These are phyloP conservation scores for Hymenochaete sp. DNA, from an alignment of 1,284 basidiomycete genomes.

Conservation along the genomic window DNA sequence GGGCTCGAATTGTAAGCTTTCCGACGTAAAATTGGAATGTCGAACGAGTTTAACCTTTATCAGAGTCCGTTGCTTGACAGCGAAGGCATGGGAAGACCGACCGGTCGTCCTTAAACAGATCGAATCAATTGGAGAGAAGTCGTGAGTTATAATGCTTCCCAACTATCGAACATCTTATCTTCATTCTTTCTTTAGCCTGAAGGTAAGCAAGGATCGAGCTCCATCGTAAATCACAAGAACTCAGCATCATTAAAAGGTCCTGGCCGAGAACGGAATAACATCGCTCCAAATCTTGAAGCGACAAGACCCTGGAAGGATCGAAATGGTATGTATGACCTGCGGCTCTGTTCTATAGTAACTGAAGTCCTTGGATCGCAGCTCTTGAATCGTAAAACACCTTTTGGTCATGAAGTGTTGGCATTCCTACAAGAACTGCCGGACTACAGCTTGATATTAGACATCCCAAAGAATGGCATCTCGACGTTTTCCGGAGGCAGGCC, in stretches of 20 bases:
- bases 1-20: conserved; percentile 58
- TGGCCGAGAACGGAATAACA: conserved; percentile 63
- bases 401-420: conserved; percentile 58
- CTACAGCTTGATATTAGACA: conserved; percentile 37
- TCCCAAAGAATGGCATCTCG: conserved; percentile 38
- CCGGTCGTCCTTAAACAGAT: conserved; percentile 73
- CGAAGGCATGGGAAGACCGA: conserved; percentile 80
- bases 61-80: conserved; percentile 62
- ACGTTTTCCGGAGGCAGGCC: conserved; percentile 39
- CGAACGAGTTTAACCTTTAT: conserved; percentile 14
- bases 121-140: conserved; percentile 78
- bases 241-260: conserved; percentile 38
- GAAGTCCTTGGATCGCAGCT: conserved; percentile 35
- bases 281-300: conserved; percentile 49
- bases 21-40: conserved; percentile 7
- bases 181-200: conserved; percentile 34
- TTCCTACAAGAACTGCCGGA: conserved; percentile 54
- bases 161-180: not conserved
- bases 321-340: conserved; percentile 37
- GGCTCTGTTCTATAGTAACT: not conserved
- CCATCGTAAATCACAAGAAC: not conserved
- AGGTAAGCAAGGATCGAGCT: conserved; percentile 30
- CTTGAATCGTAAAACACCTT: conserved; percentile 64
- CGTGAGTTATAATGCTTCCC: conserved; percentile 38
- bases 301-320: conserved; percentile 51